phyloP scores from a whole-genome alignment of 306 rosid species.

The Fagus crenata region DNA sequence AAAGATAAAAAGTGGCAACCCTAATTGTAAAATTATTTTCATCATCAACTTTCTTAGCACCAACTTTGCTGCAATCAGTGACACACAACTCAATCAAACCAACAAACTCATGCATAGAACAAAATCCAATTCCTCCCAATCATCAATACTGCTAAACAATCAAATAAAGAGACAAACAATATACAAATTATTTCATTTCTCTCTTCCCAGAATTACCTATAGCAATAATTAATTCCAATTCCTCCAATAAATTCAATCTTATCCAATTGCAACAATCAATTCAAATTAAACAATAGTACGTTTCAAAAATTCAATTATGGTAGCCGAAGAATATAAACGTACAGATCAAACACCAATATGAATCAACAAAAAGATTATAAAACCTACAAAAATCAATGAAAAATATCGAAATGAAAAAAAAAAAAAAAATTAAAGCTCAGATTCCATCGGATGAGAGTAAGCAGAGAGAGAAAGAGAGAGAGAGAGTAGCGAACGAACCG shows the following conservation, averaged over 20 bases:
- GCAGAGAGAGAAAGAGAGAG: neutral
- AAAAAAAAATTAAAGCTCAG: slow-evolving; percentile 21
- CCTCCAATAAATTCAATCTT: neutral
- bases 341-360: neutral
- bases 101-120: neutral
- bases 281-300: neutral
- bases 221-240: neutral
- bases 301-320: neutral
- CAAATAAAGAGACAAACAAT: neutral
- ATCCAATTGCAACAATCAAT: neutral
- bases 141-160: neutral
- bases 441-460: neutral
- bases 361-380: neutral
- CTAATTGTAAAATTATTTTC: neutral
- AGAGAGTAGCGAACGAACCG: slow-evolving; percentile 3
- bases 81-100: neutral
- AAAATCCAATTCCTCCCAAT: neutral
- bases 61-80: neutral
- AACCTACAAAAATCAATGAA: neutral
- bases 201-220: neutral
- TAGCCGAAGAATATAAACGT: neutral
- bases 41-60: neutral
- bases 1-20: neutral
- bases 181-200: neutral
- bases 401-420: slow-evolving; percentile 4